Evolutionary conservation across 2,329 filamentous ascomycete species (phyloP), one percentile per base, ranked within the genome.

Genomic region (Sporothrix protearum): DNA sequence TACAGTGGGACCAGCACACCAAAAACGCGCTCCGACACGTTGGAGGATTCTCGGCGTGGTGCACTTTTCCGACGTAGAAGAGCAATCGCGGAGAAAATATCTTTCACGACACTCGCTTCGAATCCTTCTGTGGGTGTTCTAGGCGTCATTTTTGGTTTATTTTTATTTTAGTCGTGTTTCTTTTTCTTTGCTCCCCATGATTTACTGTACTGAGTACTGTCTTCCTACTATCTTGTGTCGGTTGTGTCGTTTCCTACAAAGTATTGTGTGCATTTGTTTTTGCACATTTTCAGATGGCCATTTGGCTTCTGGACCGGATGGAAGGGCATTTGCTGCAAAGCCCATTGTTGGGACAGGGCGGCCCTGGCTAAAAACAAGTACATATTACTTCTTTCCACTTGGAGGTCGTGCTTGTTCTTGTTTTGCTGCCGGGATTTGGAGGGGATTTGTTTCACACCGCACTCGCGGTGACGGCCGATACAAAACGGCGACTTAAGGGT

Each of bases 21-120:
- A 16, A 4, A 10, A 19, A 47, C 42, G n/a, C n/a, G n/a, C n/a
- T n/a, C n/a, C n/a, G n/a, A n/a, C 14, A 47, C 9, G 51, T 12
- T 69, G 67, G 67, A 57, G 67, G 59, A 59, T 45, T 55, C 67
- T 69, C 67, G 67, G 67, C 16, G 67, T 69, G 22, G 51, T 28
- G 51, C 22, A 45, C 22, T 69, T 69, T 59, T 51, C 33, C 28
- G 10, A 53, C 12, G 14, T 28, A 28, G 7, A 39, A n/a, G 39
- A 30, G 14, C 14, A n/a, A 3, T 30, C 1, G 36, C 59, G 59
- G 59, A 63, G 59, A 63, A 39, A 63, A 63, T 45, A 45, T 45
- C 59, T 19, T 28, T 28, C 59, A 63, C 53, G 53, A 33, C 28
- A 14, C 14, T 51, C 14, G 42, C 19, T 61, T 51, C 28, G 36